Conservation (phyloP, 2,329 filamentous ascomycete genomes). For the Colletotrichum ledebouriae region DNA sequence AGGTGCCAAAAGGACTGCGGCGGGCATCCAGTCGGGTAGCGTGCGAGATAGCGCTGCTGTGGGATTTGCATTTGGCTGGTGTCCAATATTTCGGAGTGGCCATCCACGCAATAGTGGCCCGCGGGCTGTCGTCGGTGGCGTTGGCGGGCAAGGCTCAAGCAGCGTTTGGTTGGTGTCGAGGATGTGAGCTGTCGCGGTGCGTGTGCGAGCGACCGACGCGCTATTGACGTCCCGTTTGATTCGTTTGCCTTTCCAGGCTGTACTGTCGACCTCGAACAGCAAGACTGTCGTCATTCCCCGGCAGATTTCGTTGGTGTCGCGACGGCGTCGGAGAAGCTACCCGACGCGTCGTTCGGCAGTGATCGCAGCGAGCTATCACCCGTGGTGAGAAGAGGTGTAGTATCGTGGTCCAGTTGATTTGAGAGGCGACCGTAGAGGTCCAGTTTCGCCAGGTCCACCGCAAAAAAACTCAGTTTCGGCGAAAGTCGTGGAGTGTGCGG, state of each 20-base stretch:
- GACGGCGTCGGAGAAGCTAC: constrained; percentile 8
- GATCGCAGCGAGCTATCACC: not conserved
- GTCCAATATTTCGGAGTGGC: not conserved
- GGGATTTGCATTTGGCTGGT: constrained; percentile 40
- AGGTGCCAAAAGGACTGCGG: constrained; percentile 27
- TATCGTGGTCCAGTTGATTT: constrained; percentile 3
- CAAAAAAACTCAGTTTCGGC: not conserved
- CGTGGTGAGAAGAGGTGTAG: constrained; percentile 6
- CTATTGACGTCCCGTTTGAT: constrained; percentile 10
- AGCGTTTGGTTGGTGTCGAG: constrained; percentile 11
- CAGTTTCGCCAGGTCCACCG: constrained; percentile 2
- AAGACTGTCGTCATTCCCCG: constrained; percentile 21
- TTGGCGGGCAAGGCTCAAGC: constrained; percentile 28
- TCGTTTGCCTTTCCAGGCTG: constrained; percentile 16
- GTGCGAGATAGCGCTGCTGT: constrained; percentile 31
- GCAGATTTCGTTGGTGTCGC: constrained; percentile 23
- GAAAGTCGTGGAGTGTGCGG: constrained; percentile 4
- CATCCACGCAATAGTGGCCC: constrained; percentile 21
- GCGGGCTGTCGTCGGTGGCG: constrained; percentile 24
- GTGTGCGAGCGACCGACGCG: constrained; percentile 14
- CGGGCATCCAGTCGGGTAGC: constrained; percentile 24
- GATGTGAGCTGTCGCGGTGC: constrained; percentile 21
- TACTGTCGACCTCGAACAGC: not conserved
- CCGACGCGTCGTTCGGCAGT: constrained; percentile 18
- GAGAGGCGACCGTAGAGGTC: not conserved